These are phyloP conservation scores for Xylariomycetidae sp. DNA, from an alignment of 2,329 filamentous ascomycete genomes.

Conservation along the genomic window DNA sequence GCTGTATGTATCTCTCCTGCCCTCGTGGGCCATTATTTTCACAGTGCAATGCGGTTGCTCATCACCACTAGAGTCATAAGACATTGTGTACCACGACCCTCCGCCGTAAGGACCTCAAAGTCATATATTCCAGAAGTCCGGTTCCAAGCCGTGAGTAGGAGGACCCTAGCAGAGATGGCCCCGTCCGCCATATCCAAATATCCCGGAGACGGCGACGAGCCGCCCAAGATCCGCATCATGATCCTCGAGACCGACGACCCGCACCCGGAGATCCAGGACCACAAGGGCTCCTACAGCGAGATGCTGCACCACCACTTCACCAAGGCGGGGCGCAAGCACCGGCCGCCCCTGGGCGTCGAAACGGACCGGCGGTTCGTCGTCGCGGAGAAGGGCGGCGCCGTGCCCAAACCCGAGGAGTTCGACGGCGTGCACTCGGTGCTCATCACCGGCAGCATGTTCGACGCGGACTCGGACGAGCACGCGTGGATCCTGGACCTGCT, in stretches of 20 bases:
- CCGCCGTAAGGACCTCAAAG: too few species aligned
- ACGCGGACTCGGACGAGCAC: conserved; percentile 65
- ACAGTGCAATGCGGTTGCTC: too few species aligned
- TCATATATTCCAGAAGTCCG: too few species aligned
- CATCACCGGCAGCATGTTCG: conserved; percentile 65
- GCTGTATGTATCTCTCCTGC: too few species aligned
- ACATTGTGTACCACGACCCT: too few species aligned
- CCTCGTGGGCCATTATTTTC: too few species aligned
- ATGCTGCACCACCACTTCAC: conserved; percentile 48
- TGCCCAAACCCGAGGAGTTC: conserved; percentile 45
- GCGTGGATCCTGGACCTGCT: conserved; percentile 72
- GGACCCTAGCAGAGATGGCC: too few species aligned
- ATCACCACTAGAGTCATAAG: too few species aligned
- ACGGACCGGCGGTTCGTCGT: conserved; percentile 53
- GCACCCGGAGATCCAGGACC: conserved; percentile 44
- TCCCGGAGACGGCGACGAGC: too few species aligned
- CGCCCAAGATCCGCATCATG: conserved; percentile 33
- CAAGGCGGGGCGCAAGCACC: conserved; percentile 45
- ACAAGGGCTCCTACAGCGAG: conserved; percentile 49
- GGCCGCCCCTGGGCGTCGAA: conserved; percentile 50
- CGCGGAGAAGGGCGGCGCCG: conserved; percentile 39
- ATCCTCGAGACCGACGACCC: conserved; percentile 56
- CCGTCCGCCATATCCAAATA: too few species aligned
- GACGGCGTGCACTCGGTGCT: conserved; percentile 69
- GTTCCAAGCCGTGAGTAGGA: too few species aligned